A percentile compares a stretch with the other conserved stretches of the same genome.
Conservation (phyloP, 331 rosid species). For the Malus hybrid region DNA sequence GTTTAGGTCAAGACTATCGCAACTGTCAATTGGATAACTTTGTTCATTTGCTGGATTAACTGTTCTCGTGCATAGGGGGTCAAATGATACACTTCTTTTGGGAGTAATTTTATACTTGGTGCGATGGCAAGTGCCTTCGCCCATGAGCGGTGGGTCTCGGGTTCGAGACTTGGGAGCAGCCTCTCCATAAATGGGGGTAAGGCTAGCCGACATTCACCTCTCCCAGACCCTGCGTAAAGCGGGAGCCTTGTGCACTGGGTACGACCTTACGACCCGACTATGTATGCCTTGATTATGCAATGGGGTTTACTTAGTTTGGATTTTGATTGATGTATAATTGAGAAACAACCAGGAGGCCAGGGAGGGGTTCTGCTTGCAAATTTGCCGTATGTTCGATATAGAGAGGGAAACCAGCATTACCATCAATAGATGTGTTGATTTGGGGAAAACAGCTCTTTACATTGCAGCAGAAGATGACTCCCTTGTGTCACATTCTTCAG, state of each 20-base stretch:
- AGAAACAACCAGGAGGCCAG: slow-evolving; percentile 66
- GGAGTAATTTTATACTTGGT: background rate
- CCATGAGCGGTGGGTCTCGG: too few species aligned
- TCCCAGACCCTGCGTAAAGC: too few species aligned
- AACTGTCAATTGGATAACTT: background rate
- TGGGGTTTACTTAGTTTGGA: background rate
- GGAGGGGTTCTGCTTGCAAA: slow-evolving; percentile 68
- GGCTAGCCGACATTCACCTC: too few species aligned
- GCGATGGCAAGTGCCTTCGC: too few species aligned
- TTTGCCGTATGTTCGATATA: slow-evolving; percentile 43
- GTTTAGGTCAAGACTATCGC: background rate
- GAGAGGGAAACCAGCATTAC: slow-evolving; percentile 84
- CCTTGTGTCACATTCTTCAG: slow-evolving; percentile 85
- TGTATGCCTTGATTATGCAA: background rate
- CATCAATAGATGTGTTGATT: slow-evolving; percentile 71
- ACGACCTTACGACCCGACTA: too few species aligned
- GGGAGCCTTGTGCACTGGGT: too few species aligned
- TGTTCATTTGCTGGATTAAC: background rate
- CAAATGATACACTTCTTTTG: background rate
- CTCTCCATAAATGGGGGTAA: too few species aligned
- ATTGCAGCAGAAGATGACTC: slow-evolving; percentile 97
- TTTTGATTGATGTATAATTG: slow-evolving; percentile 4
- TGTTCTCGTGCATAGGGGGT: background rate
- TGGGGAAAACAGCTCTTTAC: slow-evolving; percentile 76
- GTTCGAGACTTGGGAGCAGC: too few species aligned